Evolutionary conservation across 257 asterid genomes (phyloP), one percentile per base, ranked within the genome.

Genomic region (Scutellaria baicalensis): DNA sequence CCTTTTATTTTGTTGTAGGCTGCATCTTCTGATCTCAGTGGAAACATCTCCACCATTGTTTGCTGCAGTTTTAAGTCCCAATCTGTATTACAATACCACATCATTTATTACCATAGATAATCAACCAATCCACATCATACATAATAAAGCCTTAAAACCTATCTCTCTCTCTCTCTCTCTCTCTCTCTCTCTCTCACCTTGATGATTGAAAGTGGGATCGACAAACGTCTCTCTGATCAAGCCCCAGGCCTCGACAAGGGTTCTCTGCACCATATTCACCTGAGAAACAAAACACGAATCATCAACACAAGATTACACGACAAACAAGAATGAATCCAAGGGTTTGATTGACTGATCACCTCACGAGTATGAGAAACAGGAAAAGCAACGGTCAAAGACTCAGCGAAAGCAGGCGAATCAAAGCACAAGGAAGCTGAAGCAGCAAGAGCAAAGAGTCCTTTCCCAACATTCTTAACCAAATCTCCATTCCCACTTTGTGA

Each of bases 201-300:
- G 97, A 83, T 93, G 98, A 80, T 93, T 90, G 84, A 93, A 93
- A 75, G 95, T 93, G n/a, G 98, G 98, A 84, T 93, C 98, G 0
- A 90, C 75, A 67, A 90, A 93, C 10, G 97, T 85, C 87, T 93
- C 98, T 78, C 98, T 81, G 61, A 93, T 88, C 83, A 90, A 83
- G 21, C 98, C 93, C 98, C 98, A 93, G 69, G 97, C 90, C 78
- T 93, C 98, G 75, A 90, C 89, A 57, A 93, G 95, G 13, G 98
- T 93, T 81, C 96, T 88, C 75, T 93, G 98, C 7, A 88, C 97
- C 57, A 87, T 82, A 72, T 93, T 93, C 66, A 93, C 94, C 98
- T 92, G 71, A 52, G 18, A 71, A 72, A 59, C 49, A 20, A 62
- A 13, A 5, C 10, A 33, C 20, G 16, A 61, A 60, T 3, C 13